Evolutionary conservation across 176 grass and related monocot genomes (phyloP).

Genomic region (Olyra latifolia): DNA sequence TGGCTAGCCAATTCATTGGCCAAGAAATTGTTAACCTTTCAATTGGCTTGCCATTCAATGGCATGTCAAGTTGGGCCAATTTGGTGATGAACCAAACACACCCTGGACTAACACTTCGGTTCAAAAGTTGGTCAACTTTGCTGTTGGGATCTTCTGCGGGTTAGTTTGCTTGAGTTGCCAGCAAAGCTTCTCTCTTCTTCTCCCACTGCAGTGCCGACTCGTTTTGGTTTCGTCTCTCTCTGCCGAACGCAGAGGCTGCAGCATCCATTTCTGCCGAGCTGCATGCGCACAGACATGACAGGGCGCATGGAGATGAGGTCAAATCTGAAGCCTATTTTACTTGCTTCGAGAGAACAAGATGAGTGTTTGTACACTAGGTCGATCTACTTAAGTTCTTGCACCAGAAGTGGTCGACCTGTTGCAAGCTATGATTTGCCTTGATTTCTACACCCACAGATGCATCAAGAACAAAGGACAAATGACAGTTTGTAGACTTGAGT

Average conservation of each 20-base stretch:
- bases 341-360: constrained; percentile 32
- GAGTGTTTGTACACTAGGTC: background rate
- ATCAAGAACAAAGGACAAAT: constrained; percentile 20
- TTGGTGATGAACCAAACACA: too few relatives aligned
- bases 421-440: constrained; percentile 40
- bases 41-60: too few relatives aligned
- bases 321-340: constrained; percentile 21
- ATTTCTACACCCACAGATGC: constrained; percentile 36
- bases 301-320: constrained; percentile 16
- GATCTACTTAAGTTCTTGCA: background rate
- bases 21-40: too few relatives aligned
- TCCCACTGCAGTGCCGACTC: background rate
- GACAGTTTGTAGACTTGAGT: constrained; percentile 30
- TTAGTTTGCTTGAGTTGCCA: background rate
- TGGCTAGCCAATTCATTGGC: too few relatives aligned
- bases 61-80: too few relatives aligned
- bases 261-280: constrained; percentile 36
- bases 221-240: background rate
- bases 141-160: background rate
- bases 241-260: constrained; percentile 25
- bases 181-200: background rate
- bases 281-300: background rate
- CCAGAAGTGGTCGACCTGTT: constrained; percentile 19
- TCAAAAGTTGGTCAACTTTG: constrained; percentile 28
- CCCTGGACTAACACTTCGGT: background rate